A percentile compares a stretch with the other conserved stretches of the same genome.
Evolutionary conservation across 176 grass and related monocot genomes (phyloP).

Genomic region (Oryza punctata): DNA sequence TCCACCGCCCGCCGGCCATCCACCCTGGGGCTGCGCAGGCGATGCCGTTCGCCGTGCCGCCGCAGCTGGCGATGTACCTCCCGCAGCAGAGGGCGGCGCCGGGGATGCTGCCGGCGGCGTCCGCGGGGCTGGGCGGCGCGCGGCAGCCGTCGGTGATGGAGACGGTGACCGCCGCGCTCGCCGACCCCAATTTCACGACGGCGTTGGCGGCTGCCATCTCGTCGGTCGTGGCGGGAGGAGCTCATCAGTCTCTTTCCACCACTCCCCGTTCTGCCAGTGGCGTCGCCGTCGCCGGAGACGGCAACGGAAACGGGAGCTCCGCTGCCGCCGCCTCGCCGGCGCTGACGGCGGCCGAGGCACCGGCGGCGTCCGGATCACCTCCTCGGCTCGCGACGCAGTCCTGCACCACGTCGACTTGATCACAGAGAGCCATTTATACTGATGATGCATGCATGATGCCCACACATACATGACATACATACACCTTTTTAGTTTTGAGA

Average conservation of each 20-base stretch:
- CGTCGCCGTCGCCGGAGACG: slow-evolving; percentile 23
- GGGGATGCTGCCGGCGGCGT: background rate
- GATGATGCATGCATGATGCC: no score
- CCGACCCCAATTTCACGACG: slow-evolving; percentile 78
- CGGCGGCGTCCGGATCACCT: background rate
- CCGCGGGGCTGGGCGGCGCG: background rate
- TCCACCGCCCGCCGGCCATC: slow-evolving; percentile 23
- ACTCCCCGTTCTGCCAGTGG: slow-evolving; percentile 22
- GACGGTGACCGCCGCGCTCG: slow-evolving; percentile 70
- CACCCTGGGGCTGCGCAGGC: background rate
- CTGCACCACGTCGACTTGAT: slow-evolving; percentile 49
- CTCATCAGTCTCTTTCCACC: slow-evolving; percentile 26
- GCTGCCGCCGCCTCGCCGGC: background rate
- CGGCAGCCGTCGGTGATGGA: slow-evolving; percentile 55
- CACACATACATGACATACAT: no score
- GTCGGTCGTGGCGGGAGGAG: slow-evolving; percentile 59
- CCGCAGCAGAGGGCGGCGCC: slow-evolving; percentile 38
- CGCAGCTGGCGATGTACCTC: slow-evolving; percentile 52
- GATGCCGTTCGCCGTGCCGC: slow-evolving; percentile 21
- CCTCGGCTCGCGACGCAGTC: slow-evolving; percentile 34
- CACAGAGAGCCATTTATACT: no score
- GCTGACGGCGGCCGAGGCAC: background rate
- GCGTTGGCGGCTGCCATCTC: slow-evolving; percentile 76
- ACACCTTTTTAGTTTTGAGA: no score
- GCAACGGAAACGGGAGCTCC: background rate